These are phyloP conservation scores for Tremella mesenterica DNA, from an alignment of 768 basidiomycete species.

Conservation along the genomic window DNA sequence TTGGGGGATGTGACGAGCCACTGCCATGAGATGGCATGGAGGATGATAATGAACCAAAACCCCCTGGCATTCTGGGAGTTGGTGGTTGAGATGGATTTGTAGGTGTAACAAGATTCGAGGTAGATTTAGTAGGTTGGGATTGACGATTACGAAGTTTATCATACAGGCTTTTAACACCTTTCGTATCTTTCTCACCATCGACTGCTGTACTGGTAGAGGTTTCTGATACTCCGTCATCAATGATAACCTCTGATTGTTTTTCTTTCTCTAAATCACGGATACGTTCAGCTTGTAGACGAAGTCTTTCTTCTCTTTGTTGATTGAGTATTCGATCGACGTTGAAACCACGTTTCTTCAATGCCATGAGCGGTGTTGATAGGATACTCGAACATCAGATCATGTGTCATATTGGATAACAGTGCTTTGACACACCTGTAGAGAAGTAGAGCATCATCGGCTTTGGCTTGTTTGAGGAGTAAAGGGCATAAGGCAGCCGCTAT, in stretches of 20 bases:
- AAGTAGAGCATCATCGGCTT: constrained; percentile 76
- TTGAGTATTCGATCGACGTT: constrained; percentile 79
- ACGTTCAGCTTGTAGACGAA: constrained; percentile 46
- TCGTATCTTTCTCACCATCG: background rate
- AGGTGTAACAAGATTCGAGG: background rate
- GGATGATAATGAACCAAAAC: background rate
- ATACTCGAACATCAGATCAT: constrained; percentile 46
- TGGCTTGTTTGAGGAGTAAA: constrained; percentile 64
- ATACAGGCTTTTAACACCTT: background rate
- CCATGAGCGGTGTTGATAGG: constrained; percentile 75
- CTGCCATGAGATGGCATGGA: background rate
- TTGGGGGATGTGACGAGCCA: background rate
- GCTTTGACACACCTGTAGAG: constrained; percentile 58
- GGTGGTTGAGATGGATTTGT: background rate
- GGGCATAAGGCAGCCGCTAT: constrained; percentile 77
- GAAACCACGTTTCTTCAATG: constrained; percentile 44
- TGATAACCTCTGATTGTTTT: background rate
- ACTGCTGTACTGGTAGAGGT: background rate
- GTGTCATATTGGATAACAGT: background rate
- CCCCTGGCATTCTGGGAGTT: background rate
- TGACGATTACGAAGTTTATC: background rate
- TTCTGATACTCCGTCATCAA: background rate
- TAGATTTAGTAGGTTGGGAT: too few species aligned
- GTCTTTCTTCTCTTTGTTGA: constrained; percentile 63
- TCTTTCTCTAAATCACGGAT: constrained; percentile 25